Evolutionary conservation across 805 yeast species (phyloP).

Genomic region (Yamadazyma endophytica): DNA sequence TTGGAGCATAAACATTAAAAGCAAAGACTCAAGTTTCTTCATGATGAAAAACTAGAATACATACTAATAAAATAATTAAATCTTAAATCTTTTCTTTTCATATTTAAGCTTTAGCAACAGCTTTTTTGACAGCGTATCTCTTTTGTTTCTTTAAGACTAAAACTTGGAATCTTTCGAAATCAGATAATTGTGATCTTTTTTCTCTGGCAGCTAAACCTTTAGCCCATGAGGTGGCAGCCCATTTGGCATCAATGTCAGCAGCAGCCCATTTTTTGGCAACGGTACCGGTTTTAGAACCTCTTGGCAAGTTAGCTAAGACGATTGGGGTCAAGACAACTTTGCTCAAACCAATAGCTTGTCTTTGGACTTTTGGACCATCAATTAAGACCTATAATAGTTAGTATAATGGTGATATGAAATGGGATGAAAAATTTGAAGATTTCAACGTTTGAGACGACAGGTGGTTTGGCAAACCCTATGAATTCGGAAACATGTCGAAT

Average conservation of each 20-base stretch:
- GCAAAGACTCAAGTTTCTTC: slow-evolving; percentile 20
- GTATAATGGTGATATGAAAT: slow-evolving; percentile 12
- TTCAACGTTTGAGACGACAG: too few relatives aligned
- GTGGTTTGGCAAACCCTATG: too few relatives aligned
- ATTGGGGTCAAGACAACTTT: slow-evolving; percentile 91
- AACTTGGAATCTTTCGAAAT: slow-evolving; percentile 99
- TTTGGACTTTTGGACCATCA: slow-evolving; percentile 94
- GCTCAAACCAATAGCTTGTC: slow-evolving; percentile 87
- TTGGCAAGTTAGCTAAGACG: slow-evolving; percentile 80
- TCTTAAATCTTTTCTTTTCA: slow-evolving; percentile 12
- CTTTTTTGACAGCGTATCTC: slow-evolving; percentile 91
- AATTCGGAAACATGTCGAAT: too few relatives aligned
- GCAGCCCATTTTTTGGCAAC: slow-evolving; percentile 93
- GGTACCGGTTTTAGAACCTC: slow-evolving; percentile 86
- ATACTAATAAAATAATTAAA: slow-evolving; percentile 15
- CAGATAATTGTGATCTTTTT: slow-evolving; percentile 89
- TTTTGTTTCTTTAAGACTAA: slow-evolving; percentile 96
- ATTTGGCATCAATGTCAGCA: slow-evolving; percentile 81
- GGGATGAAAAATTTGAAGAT: background rate
- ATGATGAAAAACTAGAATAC: slow-evolving; percentile 23
- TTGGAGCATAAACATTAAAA: slow-evolving; percentile 24
- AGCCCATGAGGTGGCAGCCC: slow-evolving; percentile 96
- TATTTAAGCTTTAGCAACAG: slow-evolving; percentile 89
- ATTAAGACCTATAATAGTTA: slow-evolving; percentile 64
- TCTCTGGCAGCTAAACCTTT: slow-evolving; percentile 95